Evolutionary conservation across 1,284 basidiomycete genomes (phyloP), one percentile per base, ranked within the genome.

Genomic region (Farysia itapuensis): DNA sequence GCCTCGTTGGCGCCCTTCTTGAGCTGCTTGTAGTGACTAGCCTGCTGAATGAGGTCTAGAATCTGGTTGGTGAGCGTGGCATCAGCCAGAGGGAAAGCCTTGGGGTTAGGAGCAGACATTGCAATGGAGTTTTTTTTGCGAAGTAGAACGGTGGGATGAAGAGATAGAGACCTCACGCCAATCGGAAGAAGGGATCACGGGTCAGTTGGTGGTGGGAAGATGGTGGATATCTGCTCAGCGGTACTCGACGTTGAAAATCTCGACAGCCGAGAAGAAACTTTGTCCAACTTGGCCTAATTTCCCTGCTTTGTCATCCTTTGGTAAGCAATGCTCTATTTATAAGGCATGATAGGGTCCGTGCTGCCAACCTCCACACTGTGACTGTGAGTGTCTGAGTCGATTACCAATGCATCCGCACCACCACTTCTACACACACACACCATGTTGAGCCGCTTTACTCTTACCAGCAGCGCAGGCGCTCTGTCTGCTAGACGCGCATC

Each of bases 1-100:
- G 78, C 79, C 83, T 95, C 91, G 78, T 95, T 95, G 31, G 91
- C 91, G 63, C 94, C 94, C 82, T 98, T 98, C 82, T 97, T 98
- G 42, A 98, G 81, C 80, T 96, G 91, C 80, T 94, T 93, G 82
- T 93, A 94, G 78, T 91, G 87, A 26, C 84, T 82, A 18, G 72
- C 39, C 54, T 67, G 73, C 64, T 66, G 56, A 51, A 75, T 67
- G 22, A 75, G 60, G 49, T 79, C 78, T 79, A 85, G 68, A 71
- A 96, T 94, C 78, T 89, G 85, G 84, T 97, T 96, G 77, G 93
- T 96, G 70, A 99, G 83, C 37, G 84, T 82, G 34, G 91, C 86
- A 69, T 88, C 84, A 61, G 95, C 90, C 52, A 92, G 82, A 42
- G 95, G 95, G 85, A 90, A 98, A 48, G 92, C 92, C 81, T 93